phyloP scores from a whole-genome alignment of 192 early-diverging fungal genomes.

The Entomortierella chlamydospora region DNA sequence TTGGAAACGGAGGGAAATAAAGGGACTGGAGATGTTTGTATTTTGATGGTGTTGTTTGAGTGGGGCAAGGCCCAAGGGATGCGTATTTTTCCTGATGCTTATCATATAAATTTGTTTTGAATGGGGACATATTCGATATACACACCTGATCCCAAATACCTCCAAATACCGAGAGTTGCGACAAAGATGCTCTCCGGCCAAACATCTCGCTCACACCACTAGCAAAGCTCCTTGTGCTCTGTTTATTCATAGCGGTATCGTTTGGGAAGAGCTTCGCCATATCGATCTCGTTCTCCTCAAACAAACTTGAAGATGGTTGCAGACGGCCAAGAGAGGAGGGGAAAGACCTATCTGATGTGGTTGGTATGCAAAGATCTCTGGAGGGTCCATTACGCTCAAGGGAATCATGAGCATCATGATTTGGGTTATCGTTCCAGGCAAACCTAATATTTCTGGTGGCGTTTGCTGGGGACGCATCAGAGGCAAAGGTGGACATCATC shows the following conservation, averaged over 20 bases:
- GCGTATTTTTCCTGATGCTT: too few species aligned
- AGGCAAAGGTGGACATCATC: neutral
- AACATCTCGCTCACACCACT: neutral
- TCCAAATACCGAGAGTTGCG: constrained; percentile 17
- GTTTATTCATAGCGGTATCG: neutral
- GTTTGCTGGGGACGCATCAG: too few species aligned
- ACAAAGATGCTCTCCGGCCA: constrained; percentile 33
- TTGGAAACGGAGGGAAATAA: constrained; percentile 1
- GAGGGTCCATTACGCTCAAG: neutral
- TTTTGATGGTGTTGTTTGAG: too few species aligned
- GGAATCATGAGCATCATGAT: neutral
- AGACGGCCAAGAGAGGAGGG: neutral
- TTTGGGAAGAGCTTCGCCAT: neutral
- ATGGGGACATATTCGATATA: neutral
- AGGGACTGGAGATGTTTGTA: constrained; percentile 11
- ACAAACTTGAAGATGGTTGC: neutral
- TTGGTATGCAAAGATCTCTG: neutral
- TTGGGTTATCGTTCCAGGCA: neutral
- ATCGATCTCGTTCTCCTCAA: neutral
- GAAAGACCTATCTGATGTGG: neutral
- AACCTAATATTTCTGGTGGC: neutral
- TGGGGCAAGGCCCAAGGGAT: too few species aligned
- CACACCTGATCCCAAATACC: constrained; percentile 33
- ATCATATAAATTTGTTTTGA: too few species aligned
- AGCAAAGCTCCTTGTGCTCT: neutral